A percentile compares a stretch with the other conserved stretches of the same genome.
Conservation (phyloP, 2,329 filamentous ascomycete genomes). For the Ascochyta fabae region DNA sequence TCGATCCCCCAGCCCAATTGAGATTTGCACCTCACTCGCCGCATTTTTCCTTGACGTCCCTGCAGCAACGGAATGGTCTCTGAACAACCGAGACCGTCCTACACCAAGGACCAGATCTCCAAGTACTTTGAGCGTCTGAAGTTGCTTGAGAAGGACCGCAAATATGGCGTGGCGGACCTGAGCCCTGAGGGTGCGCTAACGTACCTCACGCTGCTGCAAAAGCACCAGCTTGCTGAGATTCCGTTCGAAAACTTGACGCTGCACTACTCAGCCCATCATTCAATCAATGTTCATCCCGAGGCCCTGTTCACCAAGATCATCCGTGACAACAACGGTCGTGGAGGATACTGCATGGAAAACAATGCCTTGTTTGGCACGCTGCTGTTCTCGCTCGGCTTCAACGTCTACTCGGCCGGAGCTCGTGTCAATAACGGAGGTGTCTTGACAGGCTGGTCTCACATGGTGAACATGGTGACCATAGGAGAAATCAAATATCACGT, state of each 20-base stretch:
- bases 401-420: constrained; percentile 50
- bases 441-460: constrained; percentile 50
- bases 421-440: constrained; percentile 44
- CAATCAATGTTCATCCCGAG: constrained; percentile 58
- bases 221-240: constrained; percentile 55
- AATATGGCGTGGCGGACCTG: constrained; percentile 32
- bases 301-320: constrained; percentile 63
- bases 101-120: constrained; percentile 37
- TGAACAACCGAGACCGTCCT: constrained; percentile 26
- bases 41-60: constrained; percentile 3
- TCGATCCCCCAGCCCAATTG: constrained; percentile 17
- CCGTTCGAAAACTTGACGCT: constrained; percentile 65
- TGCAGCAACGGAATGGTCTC: constrained; percentile 26
- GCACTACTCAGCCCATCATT: constrained; percentile 53
- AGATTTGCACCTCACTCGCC: constrained; percentile 18
- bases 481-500: constrained; percentile 44
- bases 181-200: constrained; percentile 30
- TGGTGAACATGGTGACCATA: constrained; percentile 54
- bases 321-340: constrained; percentile 55
- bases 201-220: constrained; percentile 42
- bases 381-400: constrained; percentile 60
- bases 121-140: constrained; percentile 47
- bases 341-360: constrained; percentile 69
- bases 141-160: constrained; percentile 33
- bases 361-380: constrained; percentile 61